Evolutionary conservation across 345 rosid genomes (phyloP), one percentile per base, ranked within the genome.

Genomic region (Rhizophora apiculata): DNA sequence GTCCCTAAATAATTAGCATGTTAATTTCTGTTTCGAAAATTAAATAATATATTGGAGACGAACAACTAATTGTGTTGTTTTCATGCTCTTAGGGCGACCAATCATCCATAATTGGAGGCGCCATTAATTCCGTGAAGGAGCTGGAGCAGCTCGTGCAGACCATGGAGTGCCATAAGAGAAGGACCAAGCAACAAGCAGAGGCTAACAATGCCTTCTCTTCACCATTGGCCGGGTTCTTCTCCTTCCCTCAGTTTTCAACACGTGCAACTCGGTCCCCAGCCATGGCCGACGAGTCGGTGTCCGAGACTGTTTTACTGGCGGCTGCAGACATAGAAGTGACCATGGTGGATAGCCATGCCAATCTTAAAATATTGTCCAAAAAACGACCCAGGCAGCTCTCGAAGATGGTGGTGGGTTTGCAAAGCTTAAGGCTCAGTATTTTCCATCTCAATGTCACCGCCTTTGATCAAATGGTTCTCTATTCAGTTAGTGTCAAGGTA

Each of bases 81-180:
- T 48, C 52, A 0, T 8, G 1, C 62, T 34, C 37, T 34, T 34
- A 93, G 98, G 96, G 96, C 34, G 98, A 93, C 79, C 96, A 93
- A 83, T 96, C 98, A 20, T 93, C 98, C 21, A 90, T 90, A 52
- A 81, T 93, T 49, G 98, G 98, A 22, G 96, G 96, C 39, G 93
- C 98, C 19, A 93, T 93, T 71, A 90, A 86, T 72, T 90, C 82
- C 77, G 85, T 93, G 71, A 93, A 93, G 87, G 93, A 90, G 83
- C 82, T 93, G 22, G 97, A 93, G 74, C 92, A 90, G 74, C 87
- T 83, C 20, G 71, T 86, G 74, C 98, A 86, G 77, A 81, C 93
- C 62, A 85, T 85, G 84, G 85, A 86, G 73, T 79, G 85, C 54
- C 79, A 79, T 15, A 88, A 79, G 37, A 34, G 37, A 64, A 78